Conservation (phyloP, 805 yeast species). For the Cyberlindnera nakhonratchasimensis region DNA sequence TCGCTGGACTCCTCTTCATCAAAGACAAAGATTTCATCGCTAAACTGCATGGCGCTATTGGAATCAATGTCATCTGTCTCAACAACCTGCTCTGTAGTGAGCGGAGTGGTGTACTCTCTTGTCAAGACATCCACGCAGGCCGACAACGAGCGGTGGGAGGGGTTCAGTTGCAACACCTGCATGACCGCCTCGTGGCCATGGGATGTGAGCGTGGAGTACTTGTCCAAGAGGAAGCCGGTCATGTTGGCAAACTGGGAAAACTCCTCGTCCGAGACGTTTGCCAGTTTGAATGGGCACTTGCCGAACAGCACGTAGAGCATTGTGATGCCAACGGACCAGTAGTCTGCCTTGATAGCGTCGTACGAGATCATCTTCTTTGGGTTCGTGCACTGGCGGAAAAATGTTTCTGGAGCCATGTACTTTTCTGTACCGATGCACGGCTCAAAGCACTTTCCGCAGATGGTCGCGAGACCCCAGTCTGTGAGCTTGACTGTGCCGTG, state of each 20-base stretch:
- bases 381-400: slow-evolving; percentile 37
- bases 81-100: slow-evolving; percentile 60
- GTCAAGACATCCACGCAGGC: slow-evolving; percentile 48
- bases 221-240: slow-evolving; percentile 68
- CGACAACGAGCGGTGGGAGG: slow-evolving; percentile 45
- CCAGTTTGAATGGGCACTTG: slow-evolving; percentile 70
- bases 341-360: slow-evolving; percentile 73
- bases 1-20: too few species aligned
- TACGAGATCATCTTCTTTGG: slow-evolving; percentile 34
- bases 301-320: slow-evolving; percentile 77
- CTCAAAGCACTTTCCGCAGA: slow-evolving; percentile 29
- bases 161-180: slow-evolving; percentile 69
- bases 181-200: slow-evolving; percentile 66
- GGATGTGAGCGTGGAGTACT: slow-evolving; percentile 68
- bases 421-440: slow-evolving; percentile 71
- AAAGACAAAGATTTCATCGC: slow-evolving; percentile 13
- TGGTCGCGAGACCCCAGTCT: slow-evolving; percentile 71
- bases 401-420: slow-evolving; percentile 91
- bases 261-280: slow-evolving; percentile 67
- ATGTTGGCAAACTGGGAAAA: slow-evolving; percentile 65
- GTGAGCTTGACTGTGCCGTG: slow-evolving; percentile 57
- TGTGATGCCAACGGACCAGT: slow-evolving; percentile 87
- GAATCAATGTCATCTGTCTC: slow-evolving; percentile 36
- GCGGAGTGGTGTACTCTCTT: slow-evolving; percentile 25
- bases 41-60: slow-evolving; percentile 6